These are phyloP conservation scores for Candida incommunis DNA, from an alignment of 805 yeast genomes.

Conservation along the genomic window DNA sequence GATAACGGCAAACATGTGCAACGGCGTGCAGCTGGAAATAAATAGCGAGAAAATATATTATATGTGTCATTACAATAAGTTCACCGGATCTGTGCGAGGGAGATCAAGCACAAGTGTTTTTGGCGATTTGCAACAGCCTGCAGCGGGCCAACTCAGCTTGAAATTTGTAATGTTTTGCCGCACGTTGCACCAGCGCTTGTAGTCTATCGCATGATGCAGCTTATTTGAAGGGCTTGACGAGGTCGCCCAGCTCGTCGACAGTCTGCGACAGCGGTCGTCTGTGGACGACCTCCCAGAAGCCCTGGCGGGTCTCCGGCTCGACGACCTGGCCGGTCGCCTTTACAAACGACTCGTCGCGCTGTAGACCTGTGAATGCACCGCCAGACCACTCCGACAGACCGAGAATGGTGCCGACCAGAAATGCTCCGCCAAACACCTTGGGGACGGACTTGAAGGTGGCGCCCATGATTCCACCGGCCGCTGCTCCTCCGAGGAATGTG, in stretches of 20 bases:
- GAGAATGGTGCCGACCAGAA: constrained; percentile 30
- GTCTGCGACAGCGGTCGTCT: constrained; percentile 77
- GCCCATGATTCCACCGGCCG: constrained; percentile 32
- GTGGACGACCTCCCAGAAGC: constrained; percentile 68
- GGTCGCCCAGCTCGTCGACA: constrained; percentile 52
- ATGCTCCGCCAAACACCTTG: constrained; percentile 32
- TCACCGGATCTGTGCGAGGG: too few relatives aligned
- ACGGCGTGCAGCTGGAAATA: too few relatives aligned
- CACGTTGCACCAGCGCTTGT: too few relatives aligned
- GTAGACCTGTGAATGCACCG: constrained; percentile 11
- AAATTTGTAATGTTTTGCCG: too few relatives aligned
- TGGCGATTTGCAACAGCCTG: too few relatives aligned
- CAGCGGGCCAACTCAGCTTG: too few relatives aligned
- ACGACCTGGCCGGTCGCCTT: constrained; percentile 16
- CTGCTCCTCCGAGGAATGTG: constrained; percentile 34
- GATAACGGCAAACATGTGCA: too few relatives aligned
- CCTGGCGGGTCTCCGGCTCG: constrained; percentile 28
- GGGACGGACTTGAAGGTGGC: constrained; percentile 22
- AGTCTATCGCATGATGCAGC: too few relatives aligned
- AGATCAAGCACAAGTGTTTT: too few relatives aligned
- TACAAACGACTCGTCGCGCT: constrained; percentile 6
- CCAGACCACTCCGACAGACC: constrained; percentile 26
- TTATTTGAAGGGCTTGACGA: constrained; percentile 14
- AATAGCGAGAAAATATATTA: too few relatives aligned
- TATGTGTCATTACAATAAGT: too few relatives aligned